These are phyloP conservation scores for Hypoxylon sp. DNA, from an alignment of 2,329 filamentous ascomycete genomes.

Conservation along the genomic window DNA sequence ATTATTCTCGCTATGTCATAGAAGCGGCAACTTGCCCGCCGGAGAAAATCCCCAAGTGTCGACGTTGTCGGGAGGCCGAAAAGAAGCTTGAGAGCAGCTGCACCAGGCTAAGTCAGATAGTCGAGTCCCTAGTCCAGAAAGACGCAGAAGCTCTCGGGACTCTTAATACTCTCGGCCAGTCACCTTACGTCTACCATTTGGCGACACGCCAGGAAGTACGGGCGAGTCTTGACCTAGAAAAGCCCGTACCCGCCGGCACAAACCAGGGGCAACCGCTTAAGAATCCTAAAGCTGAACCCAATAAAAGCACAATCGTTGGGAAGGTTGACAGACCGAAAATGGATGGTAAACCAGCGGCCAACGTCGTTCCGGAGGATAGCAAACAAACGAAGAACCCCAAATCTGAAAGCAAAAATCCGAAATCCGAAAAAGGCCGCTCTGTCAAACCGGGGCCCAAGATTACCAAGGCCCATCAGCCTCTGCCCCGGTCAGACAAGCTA, in stretches of 20 bases:
- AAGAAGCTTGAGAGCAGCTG: slow-evolving; percentile 18
- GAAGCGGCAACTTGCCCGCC: slow-evolving; percentile 19
- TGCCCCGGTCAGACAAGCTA: slow-evolving; percentile 19
- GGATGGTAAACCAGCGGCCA: background rate
- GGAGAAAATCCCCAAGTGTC: slow-evolving; percentile 25
- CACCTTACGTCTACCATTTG: slow-evolving; percentile 21
- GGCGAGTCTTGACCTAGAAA: slow-evolving; percentile 11
- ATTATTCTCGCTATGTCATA: slow-evolving; percentile 23
- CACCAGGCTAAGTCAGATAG: slow-evolving; percentile 9
- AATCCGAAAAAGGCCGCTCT: slow-evolving; percentile 14
- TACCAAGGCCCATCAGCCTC: slow-evolving; percentile 14
- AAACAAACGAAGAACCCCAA: slow-evolving; percentile 3
- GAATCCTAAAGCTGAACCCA: slow-evolving; percentile 12
- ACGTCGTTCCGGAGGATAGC: slow-evolving; percentile 3
- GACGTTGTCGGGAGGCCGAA: slow-evolving; percentile 23
- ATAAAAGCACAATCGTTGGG: background rate
- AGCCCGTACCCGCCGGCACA: background rate
- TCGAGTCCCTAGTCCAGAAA: slow-evolving; percentile 25
- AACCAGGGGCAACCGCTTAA: slow-evolving; percentile 5
- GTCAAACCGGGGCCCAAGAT: slow-evolving; percentile 24
- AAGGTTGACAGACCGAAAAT: slow-evolving; percentile 10
- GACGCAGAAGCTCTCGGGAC: slow-evolving; percentile 25
- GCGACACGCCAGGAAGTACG: slow-evolving; percentile 19
- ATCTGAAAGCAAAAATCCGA: slow-evolving; percentile 6
- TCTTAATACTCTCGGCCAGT: slow-evolving; percentile 24